Conservation (phyloP, 805 yeast genomes). For the Soucietia sequanensis region DNA sequence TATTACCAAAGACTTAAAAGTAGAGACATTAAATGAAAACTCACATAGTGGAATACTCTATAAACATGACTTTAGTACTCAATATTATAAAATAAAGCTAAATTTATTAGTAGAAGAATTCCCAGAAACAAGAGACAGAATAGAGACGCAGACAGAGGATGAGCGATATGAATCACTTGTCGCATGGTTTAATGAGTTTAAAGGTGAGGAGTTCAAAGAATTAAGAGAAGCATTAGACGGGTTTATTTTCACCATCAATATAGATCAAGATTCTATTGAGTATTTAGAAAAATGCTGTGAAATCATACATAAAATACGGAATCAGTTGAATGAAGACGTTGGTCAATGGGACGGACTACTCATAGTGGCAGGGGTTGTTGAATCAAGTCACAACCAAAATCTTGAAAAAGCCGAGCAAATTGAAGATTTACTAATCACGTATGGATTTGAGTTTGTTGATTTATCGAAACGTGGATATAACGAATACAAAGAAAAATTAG, state of each 20-base stretch:
- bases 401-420: constrained; percentile 19
- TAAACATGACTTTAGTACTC: constrained; percentile 23
- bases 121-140: constrained; percentile 17
- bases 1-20: constrained; percentile 27
- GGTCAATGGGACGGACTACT: constrained; percentile 26
- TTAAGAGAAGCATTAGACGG: constrained; percentile 49
- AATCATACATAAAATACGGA: constrained; percentile 9
- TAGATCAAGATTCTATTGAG: constrained; percentile 17
- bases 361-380: constrained; percentile 30
- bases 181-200: constrained; percentile 42
- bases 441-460: constrained; percentile 46
- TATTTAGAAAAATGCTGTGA: constrained; percentile 19
- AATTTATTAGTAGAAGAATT: constrained; percentile 38
- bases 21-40: constrained; percentile 28
- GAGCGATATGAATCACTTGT: constrained; percentile 18
- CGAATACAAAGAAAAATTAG: constrained; percentile 44
- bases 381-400: too few relatives aligned
- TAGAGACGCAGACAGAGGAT: constrained; percentile 1
- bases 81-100: constrained; percentile 29
- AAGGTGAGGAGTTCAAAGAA: constrained; percentile 35
- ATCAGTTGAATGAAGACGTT: constrained; percentile 10
- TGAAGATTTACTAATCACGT: constrained; percentile 37
- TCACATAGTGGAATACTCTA: constrained; percentile 34
- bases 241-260: constrained; percentile 39
- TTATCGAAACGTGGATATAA: constrained; percentile 30